Conservation (phyloP, 2,329 filamentous ascomycete genomes). For the Ascocoryne sarcoides region DNA sequence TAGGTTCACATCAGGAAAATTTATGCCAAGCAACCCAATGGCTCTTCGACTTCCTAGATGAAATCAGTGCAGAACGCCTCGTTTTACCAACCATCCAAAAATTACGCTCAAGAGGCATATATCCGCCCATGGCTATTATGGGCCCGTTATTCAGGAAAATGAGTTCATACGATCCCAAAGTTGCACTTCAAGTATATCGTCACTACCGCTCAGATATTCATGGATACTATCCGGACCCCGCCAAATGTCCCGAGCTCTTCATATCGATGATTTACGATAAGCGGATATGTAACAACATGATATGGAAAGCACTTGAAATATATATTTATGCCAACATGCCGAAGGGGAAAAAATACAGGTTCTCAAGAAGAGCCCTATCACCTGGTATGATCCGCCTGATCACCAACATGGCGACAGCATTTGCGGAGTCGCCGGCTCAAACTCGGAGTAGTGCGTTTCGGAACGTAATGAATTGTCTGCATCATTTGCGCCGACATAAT, state of each 20-base stretch:
- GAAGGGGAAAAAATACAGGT: no score
- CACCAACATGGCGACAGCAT: slow-evolving; percentile 21
- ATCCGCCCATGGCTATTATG: no score
- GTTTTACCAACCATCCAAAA: no score
- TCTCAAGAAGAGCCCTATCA: slow-evolving; percentile 6
- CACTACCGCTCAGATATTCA: no score
- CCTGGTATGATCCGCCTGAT: slow-evolving; percentile 16
- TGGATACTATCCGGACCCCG: background rate
- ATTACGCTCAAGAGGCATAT: no score
- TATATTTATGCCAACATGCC: background rate
- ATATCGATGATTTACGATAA: background rate
- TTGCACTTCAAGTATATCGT: no score
- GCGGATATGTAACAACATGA: background rate
- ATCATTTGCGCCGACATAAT: slow-evolving; percentile 18
- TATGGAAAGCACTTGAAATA: background rate
- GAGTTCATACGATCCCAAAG: no score
- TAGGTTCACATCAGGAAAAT: no score
- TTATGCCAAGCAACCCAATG: no score
- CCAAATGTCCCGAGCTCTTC: background rate
- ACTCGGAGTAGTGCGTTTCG: slow-evolving; percentile 17
- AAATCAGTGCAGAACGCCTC: no score
- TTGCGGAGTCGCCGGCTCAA: slow-evolving; percentile 13
- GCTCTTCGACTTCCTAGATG: no score
- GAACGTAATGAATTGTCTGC: slow-evolving; percentile 21
- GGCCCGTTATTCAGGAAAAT: no score